These are phyloP conservation scores for Amaranthus palmeri DNA, from an alignment of 148 eudicot species.

Conservation along the genomic window DNA sequence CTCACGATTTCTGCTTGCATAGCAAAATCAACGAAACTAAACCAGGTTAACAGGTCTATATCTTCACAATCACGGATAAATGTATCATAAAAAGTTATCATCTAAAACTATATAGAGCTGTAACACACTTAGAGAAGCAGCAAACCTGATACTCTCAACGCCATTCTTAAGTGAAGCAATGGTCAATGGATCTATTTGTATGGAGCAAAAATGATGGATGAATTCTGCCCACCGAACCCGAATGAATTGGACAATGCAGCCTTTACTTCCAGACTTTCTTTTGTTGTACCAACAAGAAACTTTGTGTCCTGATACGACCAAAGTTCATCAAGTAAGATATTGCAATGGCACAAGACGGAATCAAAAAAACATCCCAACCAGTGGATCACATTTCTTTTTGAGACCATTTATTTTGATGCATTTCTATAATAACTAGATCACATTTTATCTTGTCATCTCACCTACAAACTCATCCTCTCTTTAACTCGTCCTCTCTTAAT, in stretches of 20 bases:
- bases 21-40: neutral
- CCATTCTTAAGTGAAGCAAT: constrained; percentile 12
- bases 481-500: too few species aligned
- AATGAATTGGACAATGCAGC: constrained; percentile 94
- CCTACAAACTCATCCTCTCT: too few species aligned
- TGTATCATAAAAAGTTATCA: neutral
- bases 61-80: neutral
- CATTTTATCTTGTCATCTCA: too few species aligned
- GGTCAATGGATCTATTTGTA: constrained; percentile 45
- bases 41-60: neutral
- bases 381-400: too few species aligned
- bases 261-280: constrained; percentile 69
- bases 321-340: constrained; percentile 10
- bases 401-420: too few species aligned
- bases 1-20: neutral
- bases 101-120: neutral
- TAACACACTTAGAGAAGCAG: neutral
- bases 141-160: constrained; percentile 36
- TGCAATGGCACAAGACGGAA: constrained; percentile 1
- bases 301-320: constrained; percentile 57
- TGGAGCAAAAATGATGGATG: constrained; percentile 89
- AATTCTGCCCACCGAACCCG: constrained; percentile 97
- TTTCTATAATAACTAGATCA: too few species aligned
- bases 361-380: neutral
- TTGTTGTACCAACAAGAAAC: constrained; percentile 74